phyloP scores from a whole-genome alignment of 1,139 yeast species.

The Yamadazyma blattariae region DNA sequence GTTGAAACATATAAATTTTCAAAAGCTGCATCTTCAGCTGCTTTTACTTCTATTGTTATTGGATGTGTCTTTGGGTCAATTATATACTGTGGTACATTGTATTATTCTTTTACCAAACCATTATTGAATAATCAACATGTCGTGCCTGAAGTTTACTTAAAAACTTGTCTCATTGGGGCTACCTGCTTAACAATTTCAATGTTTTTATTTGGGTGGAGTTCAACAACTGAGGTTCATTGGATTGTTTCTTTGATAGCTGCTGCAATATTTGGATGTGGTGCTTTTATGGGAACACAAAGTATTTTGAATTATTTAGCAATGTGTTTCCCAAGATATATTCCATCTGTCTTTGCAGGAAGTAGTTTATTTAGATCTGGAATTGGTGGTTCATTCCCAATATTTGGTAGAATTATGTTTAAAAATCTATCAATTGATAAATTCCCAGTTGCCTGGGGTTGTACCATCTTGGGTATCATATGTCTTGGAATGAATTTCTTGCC shows the following conservation, averaged over 20 bases:
- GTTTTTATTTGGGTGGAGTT: slow-evolving; percentile 32
- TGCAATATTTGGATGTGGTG: slow-evolving; percentile 24
- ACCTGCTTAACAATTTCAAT: slow-evolving; percentile 27
- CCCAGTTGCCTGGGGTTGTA: slow-evolving; percentile 66
- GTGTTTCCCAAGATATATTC: slow-evolving; percentile 45
- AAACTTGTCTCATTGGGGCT: slow-evolving; percentile 38
- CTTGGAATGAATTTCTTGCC: slow-evolving; percentile 65
- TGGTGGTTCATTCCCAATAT: slow-evolving; percentile 33
- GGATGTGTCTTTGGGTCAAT: slow-evolving; percentile 21
- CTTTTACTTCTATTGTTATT: slow-evolving; percentile 36
- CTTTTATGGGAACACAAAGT: slow-evolving; percentile 29
- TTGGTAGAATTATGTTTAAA: slow-evolving; percentile 44
- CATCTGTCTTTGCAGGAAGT: slow-evolving; percentile 32
- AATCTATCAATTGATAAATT: slow-evolving; percentile 27
- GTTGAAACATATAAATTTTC: slow-evolving; percentile 43
- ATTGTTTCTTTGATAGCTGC: slow-evolving; percentile 30
- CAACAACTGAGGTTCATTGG: slow-evolving; percentile 28
- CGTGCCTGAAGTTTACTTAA: slow-evolving; percentile 59
- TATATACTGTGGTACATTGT: slow-evolving; percentile 17
- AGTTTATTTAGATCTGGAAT: slow-evolving; percentile 24
- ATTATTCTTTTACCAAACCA: slow-evolving; percentile 24
- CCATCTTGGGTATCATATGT: slow-evolving; percentile 53
- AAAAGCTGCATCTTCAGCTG: slow-evolving; percentile 43
- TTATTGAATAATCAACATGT: slow-evolving; percentile 33
- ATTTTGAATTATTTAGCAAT: slow-evolving; percentile 56